Evolutionary conservation across 768 basidiomycete species (phyloP), one percentile per base, ranked within the genome.

Genomic region (Psilocybe cyanescens): DNA sequence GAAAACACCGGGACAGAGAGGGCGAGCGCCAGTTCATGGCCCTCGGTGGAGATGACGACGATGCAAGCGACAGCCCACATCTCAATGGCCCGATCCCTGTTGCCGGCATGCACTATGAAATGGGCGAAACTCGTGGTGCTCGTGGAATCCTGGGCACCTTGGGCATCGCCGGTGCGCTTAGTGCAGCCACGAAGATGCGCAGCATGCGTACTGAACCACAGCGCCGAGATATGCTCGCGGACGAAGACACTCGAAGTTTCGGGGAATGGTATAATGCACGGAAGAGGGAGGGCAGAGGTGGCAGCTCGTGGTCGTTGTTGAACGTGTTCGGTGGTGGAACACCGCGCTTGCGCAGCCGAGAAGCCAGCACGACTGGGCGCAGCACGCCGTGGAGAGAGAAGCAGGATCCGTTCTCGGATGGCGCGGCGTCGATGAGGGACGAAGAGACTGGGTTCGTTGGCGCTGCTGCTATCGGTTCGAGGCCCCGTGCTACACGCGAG

Each of bases 221-320:
- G 57, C 80, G 91, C 31, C 80, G 82, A 31, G 90, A 93, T 69
- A 92, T 93, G 83, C 81, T 92, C 35, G 89, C 86, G 3, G 90
- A 94, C 57, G 91, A 92, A 72, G 91, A 92, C 66, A 78, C 81
- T 2, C 78, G 80, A 8, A 81, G 85, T 14, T 85, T 89, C 64
- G 73, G 74, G 12, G 74, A 74, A 19, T 78, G 77, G 75, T 78
- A 77, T 47, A 72, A 74, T 59, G 62, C 68, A 6, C 67, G 70
- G 41, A 67, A 72, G 17, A 74, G 77, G 31, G 80, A 81, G 58
- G 78, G 75, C 8, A 78, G 78, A 44, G 76, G 73, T 4, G 78
- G 77, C n/a, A 83, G 85, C 53, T 72, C 79, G 5, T 87, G 85
- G 85, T 86, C 86, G 24, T 64, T 87, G 58, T 79, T 71, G 63